phyloP scores from a whole-genome alignment of 768 basidiomycete genomes.

The Astraeus odoratus region DNA sequence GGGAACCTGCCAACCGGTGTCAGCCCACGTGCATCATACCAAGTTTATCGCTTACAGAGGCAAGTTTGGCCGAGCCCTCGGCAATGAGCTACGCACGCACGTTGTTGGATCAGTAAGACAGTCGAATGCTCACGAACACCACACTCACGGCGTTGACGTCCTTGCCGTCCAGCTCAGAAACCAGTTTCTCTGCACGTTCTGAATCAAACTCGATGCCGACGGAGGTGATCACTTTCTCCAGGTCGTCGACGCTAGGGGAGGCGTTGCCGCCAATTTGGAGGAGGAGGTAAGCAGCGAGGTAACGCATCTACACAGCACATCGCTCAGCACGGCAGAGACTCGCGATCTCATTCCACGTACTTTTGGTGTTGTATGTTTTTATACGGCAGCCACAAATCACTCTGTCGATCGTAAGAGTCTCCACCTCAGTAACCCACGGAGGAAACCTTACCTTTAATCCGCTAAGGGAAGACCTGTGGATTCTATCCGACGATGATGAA shows the following conservation, averaged over 20 bases:
- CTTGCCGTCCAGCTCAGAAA: conserved; percentile 90
- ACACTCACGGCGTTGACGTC: conserved; percentile 69
- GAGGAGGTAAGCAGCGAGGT: conserved; percentile 95
- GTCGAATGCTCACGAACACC: not conserved
- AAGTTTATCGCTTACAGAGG: conserved; percentile 61
- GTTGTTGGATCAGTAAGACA: not conserved
- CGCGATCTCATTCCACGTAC: conserved; percentile 26
- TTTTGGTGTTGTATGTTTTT: conserved; percentile 33
- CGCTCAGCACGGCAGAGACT: not conserved
- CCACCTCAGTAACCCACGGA: not conserved
- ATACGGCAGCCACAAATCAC: conserved; percentile 88
- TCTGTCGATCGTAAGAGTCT: conserved; percentile 21
- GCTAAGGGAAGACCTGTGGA: conserved; percentile 84
- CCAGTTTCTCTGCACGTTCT: conserved; percentile 69
- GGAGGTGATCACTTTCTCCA: conserved; percentile 78
- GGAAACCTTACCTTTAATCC: conserved; percentile 68
- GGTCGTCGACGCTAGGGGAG: conserved; percentile 76
- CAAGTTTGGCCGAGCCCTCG: conserved; percentile 88
- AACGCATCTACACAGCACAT: conserved; percentile 68
- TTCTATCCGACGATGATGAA: conserved; percentile 67
- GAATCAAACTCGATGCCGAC: conserved; percentile 90
- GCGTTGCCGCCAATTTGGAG: conserved; percentile 92
- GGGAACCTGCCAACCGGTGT: conserved; percentile 53
- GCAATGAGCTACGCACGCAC: conserved; percentile 63
- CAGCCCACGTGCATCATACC: conserved; percentile 2